These are phyloP conservation scores for Talaromyces pinophilus DNA, from an alignment of 2,329 filamentous ascomycete species.

Conservation along the genomic window DNA sequence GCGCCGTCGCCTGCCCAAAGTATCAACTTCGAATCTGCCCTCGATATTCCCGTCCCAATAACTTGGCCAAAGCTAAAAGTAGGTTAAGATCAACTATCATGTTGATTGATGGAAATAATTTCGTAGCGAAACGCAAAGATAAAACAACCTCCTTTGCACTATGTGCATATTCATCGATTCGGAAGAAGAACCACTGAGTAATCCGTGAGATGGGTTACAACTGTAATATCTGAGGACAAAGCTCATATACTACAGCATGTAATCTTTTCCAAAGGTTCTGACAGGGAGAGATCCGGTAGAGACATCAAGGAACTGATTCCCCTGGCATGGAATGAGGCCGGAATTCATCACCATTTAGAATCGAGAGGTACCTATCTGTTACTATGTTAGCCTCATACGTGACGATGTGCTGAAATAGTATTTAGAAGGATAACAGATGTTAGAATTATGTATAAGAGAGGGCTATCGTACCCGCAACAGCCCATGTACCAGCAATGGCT, in stretches of 20 bases:
- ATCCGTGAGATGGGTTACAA: not conserved
- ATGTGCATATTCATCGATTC: no score
- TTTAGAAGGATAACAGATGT: not conserved
- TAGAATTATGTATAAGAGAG: not conserved
- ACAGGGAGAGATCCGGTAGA: not conserved
- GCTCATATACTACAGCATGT: not conserved
- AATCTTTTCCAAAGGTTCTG: not conserved
- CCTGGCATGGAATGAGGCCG: not conserved
- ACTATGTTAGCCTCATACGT: not conserved
- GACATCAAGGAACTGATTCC: not conserved
- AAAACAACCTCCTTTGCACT: no score
- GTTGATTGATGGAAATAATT: no score
- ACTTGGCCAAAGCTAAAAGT: no score
- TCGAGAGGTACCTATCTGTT: not conserved
- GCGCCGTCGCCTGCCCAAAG: no score
- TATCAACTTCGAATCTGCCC: no score
- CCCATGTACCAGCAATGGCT: conserved; percentile 6
- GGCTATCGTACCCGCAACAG: not conserved
- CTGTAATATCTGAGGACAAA: not conserved
- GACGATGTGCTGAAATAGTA: not conserved
- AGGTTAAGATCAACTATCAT: no score
- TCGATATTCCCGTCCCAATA: no score
- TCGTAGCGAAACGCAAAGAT: no score
- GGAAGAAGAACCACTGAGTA: not conserved
- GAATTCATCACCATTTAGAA: not conserved